Percentiles rank a stretch among this genome's conserved stretches.
Conservation (phyloP, 2,329 filamentous ascomycete species). For the Colletotrichum cordylinicola region DNA sequence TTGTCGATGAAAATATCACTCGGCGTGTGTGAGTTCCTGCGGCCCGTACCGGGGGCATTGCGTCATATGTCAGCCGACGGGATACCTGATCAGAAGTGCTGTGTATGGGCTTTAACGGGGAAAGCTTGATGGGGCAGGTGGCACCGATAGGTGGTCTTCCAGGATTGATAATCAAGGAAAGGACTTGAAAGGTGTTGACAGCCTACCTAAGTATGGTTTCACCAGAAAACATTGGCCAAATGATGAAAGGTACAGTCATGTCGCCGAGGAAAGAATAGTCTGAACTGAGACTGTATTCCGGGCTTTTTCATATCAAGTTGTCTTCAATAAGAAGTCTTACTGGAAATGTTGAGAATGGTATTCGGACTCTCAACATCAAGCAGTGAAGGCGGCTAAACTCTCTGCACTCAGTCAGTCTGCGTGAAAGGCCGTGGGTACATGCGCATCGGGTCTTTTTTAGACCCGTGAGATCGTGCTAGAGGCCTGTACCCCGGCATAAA, state of each 20-base stretch:
- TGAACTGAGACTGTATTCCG: not conserved
- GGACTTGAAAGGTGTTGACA: not conserved
- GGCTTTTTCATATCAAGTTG: not conserved
- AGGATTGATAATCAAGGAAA: not conserved
- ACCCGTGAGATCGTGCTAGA: not conserved
- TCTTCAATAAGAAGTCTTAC: not conserved
- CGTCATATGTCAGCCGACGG: not conserved
- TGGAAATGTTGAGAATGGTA: not conserved
- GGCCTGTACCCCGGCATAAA: not conserved
- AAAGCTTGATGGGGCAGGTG: not conserved
- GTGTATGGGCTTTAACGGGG: not conserved
- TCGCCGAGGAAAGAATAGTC: not conserved
- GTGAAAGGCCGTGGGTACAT: not conserved
- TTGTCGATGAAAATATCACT: not conserved
- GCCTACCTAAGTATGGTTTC: not conserved
- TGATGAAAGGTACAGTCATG: not conserved
- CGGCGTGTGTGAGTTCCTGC: not conserved
- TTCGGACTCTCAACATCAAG: not conserved
- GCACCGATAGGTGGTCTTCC: not conserved
- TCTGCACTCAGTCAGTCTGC: rapidly evolving
- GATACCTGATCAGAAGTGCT: not conserved
- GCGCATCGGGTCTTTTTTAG: not conserved
- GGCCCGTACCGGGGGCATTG: not conserved
- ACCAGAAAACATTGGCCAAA: no score
- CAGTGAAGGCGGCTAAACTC: not conserved